Evolutionary conservation across 495 filamentous ascomycete species (phyloP).

Genomic region (Neurospora tetrasperma): DNA sequence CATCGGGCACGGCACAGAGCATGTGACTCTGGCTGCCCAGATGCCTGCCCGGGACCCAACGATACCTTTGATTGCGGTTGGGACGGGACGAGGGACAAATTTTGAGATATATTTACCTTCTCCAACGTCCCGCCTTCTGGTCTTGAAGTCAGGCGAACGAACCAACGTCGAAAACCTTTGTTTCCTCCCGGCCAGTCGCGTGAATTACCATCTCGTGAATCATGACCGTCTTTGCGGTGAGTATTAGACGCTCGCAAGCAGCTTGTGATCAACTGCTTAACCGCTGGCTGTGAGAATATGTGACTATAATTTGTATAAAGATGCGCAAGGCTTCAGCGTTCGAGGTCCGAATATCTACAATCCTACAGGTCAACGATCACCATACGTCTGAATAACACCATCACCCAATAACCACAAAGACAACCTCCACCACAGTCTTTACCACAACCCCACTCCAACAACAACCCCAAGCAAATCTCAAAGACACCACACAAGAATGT

Average conservation of each 20-base stretch:
- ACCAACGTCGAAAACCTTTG: not conserved
- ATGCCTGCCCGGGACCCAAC: too few relatives aligned
- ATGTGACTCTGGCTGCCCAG: too few relatives aligned
- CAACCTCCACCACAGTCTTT: too few relatives aligned
- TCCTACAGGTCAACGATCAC: not conserved
- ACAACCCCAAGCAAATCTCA: not conserved
- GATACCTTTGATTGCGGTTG: not conserved
- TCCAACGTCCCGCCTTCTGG: not conserved
- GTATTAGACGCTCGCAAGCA: not conserved
- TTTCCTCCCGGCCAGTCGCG: not conserved
- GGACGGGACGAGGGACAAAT: not conserved
- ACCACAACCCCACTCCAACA: not conserved
- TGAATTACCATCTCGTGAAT: not conserved
- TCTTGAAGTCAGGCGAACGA: too few relatives aligned
- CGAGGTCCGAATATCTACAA: not conserved
- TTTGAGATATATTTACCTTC: not conserved
- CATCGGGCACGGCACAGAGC: too few relatives aligned
- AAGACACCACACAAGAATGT: not conserved
- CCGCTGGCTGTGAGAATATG: not conserved
- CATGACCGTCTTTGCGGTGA: not conserved
- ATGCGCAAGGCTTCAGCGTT: not conserved
- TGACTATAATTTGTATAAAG: not conserved
- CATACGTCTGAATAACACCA: not conserved
- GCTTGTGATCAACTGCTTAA: not conserved
- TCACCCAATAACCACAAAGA: not conserved